phyloP scores from a whole-genome alignment of 2,329 filamentous ascomycete species.

The Fusarium fracticaudum region DNA sequence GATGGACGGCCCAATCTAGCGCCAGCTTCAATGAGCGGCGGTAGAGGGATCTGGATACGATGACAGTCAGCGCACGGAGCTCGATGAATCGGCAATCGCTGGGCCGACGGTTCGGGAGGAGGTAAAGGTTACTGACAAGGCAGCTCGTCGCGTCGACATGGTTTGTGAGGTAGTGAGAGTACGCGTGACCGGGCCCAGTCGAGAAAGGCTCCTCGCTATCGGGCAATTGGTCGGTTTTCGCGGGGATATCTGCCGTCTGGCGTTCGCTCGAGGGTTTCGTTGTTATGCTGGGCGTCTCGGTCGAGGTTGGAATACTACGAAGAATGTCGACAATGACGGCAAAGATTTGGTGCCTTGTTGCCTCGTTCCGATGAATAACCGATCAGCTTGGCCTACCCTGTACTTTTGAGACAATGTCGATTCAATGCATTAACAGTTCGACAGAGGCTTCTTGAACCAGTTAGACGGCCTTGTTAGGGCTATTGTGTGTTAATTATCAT shows the following conservation, averaged over 20 bases:
- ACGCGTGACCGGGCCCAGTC: conserved; percentile 23
- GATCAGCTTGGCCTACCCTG: background rate
- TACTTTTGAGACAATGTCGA: background rate
- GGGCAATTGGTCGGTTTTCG: conserved; percentile 33
- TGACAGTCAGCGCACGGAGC: conserved; percentile 24
- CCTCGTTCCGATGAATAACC: conserved; percentile 37
- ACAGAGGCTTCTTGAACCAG: background rate
- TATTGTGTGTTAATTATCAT: background rate
- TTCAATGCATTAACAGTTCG: background rate
- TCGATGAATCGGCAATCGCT: conserved; percentile 5
- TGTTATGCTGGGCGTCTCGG: conserved; percentile 15
- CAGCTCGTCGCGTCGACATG: conserved; percentile 57
- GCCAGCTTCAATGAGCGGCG: conserved; percentile 91
- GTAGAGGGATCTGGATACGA: conserved; percentile 74
- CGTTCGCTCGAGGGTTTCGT: conserved; percentile 21
- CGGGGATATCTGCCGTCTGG: conserved; percentile 21
- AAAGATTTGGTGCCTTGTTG: conserved; percentile 35
- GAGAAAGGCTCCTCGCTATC: conserved; percentile 25
- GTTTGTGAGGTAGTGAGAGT: conserved; percentile 5
- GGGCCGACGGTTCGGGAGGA: conserved; percentile 16
- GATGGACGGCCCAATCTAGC: conserved; percentile 94
- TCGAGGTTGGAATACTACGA: conserved; percentile 22
- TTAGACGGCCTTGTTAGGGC: background rate
- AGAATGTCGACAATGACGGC: conserved; percentile 32
- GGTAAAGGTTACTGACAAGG: conserved; percentile 54